Percentiles rank a stretch among this genome's conserved stretches.
Evolutionary conservation across 2,329 filamentous ascomycete species (phyloP).

Genomic region (Neurospora sp.): DNA sequence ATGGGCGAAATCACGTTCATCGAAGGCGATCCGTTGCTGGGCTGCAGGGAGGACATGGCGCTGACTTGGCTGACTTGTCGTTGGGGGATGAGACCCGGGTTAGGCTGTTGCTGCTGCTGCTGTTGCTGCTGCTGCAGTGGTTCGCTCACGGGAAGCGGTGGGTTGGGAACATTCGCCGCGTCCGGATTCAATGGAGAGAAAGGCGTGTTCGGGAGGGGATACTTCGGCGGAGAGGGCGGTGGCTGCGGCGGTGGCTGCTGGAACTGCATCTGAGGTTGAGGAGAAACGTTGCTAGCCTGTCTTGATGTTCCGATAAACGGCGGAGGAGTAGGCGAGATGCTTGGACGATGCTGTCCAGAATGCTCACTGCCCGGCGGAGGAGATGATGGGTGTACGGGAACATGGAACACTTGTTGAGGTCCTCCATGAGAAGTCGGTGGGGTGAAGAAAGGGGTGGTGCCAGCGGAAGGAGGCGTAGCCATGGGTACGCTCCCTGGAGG

Average conservation of each 20-base stretch:
- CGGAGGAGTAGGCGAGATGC: conserved; percentile 4
- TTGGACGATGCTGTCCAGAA: not conserved
- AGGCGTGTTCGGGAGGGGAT: conserved; percentile 12
- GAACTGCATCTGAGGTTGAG: conserved; percentile 10
- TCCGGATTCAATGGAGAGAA: conserved; percentile 15
- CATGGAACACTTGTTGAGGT: not conserved
- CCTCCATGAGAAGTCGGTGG: not conserved
- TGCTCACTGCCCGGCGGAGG: not conserved
- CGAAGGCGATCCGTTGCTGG: conserved; percentile 3
- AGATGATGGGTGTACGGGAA: not conserved
- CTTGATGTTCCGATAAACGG: conserved; percentile 7
- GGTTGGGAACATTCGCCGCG: conserved; percentile 5
- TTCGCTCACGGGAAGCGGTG: conserved; percentile 1
- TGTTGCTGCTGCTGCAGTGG: not conserved
- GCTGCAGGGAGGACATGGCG: conserved; percentile 19
- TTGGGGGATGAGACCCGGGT: conserved; percentile 12
- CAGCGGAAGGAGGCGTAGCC: not conserved
- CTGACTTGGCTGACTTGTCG: conserved; percentile 20
- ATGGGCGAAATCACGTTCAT: conserved; percentile 3
- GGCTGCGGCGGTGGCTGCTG: not conserved
- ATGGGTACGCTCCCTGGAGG: not conserved
- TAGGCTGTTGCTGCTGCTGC: conserved; percentile 6
- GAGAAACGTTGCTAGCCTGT: conserved; percentile 4
- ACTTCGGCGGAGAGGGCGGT: conserved; percentile 9
- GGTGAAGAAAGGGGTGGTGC: not conserved